Conservation (phyloP, 345 rosid genomes). For the Excoecaria agallocha region DNA sequence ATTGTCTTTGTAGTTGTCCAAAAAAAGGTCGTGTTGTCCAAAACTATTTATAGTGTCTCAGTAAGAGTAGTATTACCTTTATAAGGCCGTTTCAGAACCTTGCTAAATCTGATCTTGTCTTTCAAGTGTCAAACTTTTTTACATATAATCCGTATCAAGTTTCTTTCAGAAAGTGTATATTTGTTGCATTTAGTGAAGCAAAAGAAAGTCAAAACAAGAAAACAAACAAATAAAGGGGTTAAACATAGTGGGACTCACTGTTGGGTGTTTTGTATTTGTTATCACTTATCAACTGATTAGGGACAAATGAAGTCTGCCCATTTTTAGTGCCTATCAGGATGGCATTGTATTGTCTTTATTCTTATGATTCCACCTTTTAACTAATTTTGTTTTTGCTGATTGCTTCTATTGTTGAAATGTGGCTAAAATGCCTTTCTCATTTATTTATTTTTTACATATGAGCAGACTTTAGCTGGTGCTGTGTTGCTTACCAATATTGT, state of each 20-base stretch:
- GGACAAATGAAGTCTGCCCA: neutral
- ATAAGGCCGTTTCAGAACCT: neutral
- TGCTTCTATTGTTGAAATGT: neutral
- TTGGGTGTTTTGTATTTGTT: neutral
- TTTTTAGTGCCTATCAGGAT: neutral
- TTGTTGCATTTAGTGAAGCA: neutral
- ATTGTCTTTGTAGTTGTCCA: too few species aligned
- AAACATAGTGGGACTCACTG: neutral
- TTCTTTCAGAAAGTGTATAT: too few species aligned
- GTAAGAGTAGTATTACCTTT: slow-evolving; percentile 1
- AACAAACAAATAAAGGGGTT: neutral
- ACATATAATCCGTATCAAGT: neutral
- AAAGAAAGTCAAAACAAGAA: neutral
- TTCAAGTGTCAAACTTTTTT: neutral
- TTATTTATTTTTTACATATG: slow-evolving; percentile 8
- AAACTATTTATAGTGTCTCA: neutral
- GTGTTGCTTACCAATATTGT: slow-evolving; percentile 79
- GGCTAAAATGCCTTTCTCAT: slow-evolving; percentile 3
- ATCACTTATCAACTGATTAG: neutral
- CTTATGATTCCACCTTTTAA: neutral
- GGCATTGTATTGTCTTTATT: neutral
- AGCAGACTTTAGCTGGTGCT: slow-evolving; percentile 79
- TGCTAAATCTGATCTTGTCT: slow-evolving; percentile 2
- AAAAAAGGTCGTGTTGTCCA: too few species aligned
- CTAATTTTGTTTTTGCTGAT: neutral